A percentile compares a stretch with the other conserved stretches of the same genome.
These are phyloP conservation scores for Chalciporus sp. DNA, from an alignment of 1,284 basidiomycete species.

Conservation along the genomic window DNA sequence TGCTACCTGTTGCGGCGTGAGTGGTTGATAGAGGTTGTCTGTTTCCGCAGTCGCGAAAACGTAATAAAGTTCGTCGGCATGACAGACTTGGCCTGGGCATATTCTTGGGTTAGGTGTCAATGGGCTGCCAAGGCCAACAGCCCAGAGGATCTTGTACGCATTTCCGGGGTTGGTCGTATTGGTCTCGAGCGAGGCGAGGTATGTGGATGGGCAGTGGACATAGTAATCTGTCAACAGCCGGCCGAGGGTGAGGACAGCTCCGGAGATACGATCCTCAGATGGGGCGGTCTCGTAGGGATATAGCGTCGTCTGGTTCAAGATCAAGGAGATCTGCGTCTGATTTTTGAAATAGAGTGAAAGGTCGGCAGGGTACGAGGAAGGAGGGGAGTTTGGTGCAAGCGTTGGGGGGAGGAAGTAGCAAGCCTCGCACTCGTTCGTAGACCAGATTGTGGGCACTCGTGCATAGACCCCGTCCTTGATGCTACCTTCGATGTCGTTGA, in stretches of 20 bases:
- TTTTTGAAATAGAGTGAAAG: slow-evolving; percentile 8
- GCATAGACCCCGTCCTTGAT: slow-evolving; percentile 11
- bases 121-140: slow-evolving; percentile 7
- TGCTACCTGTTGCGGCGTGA: slow-evolving; percentile 7
- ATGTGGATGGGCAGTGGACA: slow-evolving; percentile 8
- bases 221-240: slow-evolving; percentile 5
- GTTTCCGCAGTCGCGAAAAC: slow-evolving; percentile 14
- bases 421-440: slow-evolving; percentile 11
- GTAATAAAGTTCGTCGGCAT: slow-evolving; percentile 12
- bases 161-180: slow-evolving; percentile 19
- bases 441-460: slow-evolving; percentile 17
- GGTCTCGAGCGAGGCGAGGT: slow-evolving; percentile 15
- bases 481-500: slow-evolving; percentile 7
- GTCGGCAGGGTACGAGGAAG: slow-evolving; percentile 1
- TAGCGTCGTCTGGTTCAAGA: slow-evolving; percentile 5
- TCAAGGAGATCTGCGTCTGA: background rate
- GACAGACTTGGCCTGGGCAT: slow-evolving; percentile 15
- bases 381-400: slow-evolving; percentile 8
- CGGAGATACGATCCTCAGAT: slow-evolving; percentile 1
- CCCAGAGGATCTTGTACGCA: slow-evolving; percentile 12
- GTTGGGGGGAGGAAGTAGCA: slow-evolving; percentile 18
- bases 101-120: slow-evolving; percentile 11
- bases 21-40: slow-evolving; percentile 14
- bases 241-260: background rate
- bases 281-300: slow-evolving; percentile 10